Base-by-base conservation (phyloP, 352 stramenopile genomes). In the Phytophthora meadii region DNA sequence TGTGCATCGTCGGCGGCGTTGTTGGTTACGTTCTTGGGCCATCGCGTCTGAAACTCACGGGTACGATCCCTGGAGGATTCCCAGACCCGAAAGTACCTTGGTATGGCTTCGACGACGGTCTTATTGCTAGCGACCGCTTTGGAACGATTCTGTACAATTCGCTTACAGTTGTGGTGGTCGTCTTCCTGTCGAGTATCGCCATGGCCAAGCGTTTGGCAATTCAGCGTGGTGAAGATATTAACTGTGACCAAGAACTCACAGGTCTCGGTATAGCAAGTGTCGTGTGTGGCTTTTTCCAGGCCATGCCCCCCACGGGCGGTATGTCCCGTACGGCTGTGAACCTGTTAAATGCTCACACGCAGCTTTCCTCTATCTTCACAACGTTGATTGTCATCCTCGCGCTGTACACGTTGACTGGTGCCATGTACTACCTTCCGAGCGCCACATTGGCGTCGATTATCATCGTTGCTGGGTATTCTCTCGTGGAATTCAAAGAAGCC, bases 271-370 rank as follows among this genome's bases (percentile, higher is more conserved):
- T 94, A 42, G 81, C 88, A 6, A 97, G 93, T 63, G 58, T 97
- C 25, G 62, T 95, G 4, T 90, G 87, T 17, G 81, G 76, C 0
- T 87, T 98, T 56, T 97, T 97, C 72, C 68, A 84, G 54, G 65
- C 74, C 27, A 98, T 97, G 79, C 88, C 92, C 85, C 90, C 91
- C 39, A 96, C 87, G 34, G 70, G 70, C 17, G 90, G 79, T 34
- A 97, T 98, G 61, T 92, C 75, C 19, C 76, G 93, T 19, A 97
- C 89, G 6, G 90, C 94, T 14, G 92, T 98, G 37, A 96, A 97
- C 64, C 78, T 97, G 46, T 76, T 92, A 27, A 89, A 84, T 45
- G 92, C 89, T 5, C 76, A 87, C 58, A 97, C 84, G 30, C 85
- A 91, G 39, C 74, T 98, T 5, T 88, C 86, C 24, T 89, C 76